Base-by-base conservation (phyloP, 2,329 filamentous ascomycete genomes). In the Cryphonectria japonica region DNA sequence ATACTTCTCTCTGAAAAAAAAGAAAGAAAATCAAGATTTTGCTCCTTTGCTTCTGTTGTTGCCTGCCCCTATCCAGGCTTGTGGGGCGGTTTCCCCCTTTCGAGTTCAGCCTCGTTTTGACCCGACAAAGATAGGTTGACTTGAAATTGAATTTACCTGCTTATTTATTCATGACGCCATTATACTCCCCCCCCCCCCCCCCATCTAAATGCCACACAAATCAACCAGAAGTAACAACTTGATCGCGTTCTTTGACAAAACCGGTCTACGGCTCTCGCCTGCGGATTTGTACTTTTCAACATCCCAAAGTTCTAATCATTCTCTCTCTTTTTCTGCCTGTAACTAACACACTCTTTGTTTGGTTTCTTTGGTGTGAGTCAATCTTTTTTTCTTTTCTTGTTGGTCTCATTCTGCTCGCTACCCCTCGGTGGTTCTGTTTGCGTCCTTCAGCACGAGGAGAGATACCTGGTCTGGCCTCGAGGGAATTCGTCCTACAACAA, bases 91-190 rank as follows among this genome's bases (percentile, higher is more conserved):
- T 34, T 34, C 41, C 59, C 16, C 66, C 37, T 34, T 29, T 60
- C 59, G 32, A 61, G 59, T 26, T 66, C 69, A 70, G 69, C 64
- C 69, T 67, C 41, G 69, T n/a, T 43, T 62, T 41, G 54, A 60
- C 14, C 26, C 67, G 57, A 57, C 43, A 50, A 19, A 50, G 43
- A 5, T 50, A 22, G n/a, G 52, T 14, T 34, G 54, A 59, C 26
- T 8, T 59, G 29, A 57, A 61, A 50, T 62, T 37, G 54, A 57
- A 60, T 66, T 62, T 67, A 43, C 50, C 57, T 52, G 6, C 14
- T 43, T 50, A n/a, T 50, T 50, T 50, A 43, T 54, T 67, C 69
- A 70, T 70, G 69, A 70, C 69, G 64, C 59, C 69, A 70, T 70
- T 63, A 26, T 60, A 57, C 54, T 41, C 57, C 67, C 34, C n/a